A percentile compares a stretch with the other conserved stretches of the same genome.
These are phyloP conservation scores for Wickerhamomyces sp. DNA, from an alignment of 1,139 yeast species.

Conservation along the genomic window DNA sequence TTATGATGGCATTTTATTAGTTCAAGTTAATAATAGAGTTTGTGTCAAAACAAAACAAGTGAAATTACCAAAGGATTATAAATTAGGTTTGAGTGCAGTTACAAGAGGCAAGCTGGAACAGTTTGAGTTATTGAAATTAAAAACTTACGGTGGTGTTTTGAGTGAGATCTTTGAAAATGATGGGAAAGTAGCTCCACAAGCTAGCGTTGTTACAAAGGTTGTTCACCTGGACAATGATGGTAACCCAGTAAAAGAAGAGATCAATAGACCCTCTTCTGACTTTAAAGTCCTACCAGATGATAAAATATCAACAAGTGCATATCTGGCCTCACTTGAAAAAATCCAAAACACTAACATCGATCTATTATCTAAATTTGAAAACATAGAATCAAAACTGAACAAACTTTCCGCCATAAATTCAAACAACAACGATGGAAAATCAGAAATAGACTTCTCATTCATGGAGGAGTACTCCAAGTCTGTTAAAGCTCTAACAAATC, in stretches of 20 bases:
- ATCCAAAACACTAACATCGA: conserved; percentile 17
- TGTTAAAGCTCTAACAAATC: conserved; percentile 9
- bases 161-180: conserved; percentile 54
- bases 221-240: conserved; percentile 23
- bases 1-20: conserved; percentile 45
- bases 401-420: conserved; percentile 7
- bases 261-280: neutral
- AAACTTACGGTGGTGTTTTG: conserved; percentile 48
- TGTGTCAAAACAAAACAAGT: conserved; percentile 62
- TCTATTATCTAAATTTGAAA: conserved; percentile 8
- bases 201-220: conserved; percentile 28
- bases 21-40: conserved; percentile 65
- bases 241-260: conserved; percentile 22
- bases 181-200: conserved; percentile 46
- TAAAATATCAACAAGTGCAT: neutral
- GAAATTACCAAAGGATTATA: conserved; percentile 36
- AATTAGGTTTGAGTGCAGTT: conserved; percentile 53
- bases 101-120: conserved; percentile 38
- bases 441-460: conserved; percentile 16
- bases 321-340: conserved; percentile 5
- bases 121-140: conserved; percentile 55
- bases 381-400: conserved; percentile 15
- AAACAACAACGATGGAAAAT: conserved; percentile 3
- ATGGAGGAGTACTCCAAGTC: conserved; percentile 19
- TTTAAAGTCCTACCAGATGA: neutral